phyloP scores from a whole-genome alignment of 2,329 filamentous ascomycete genomes.

The Fusarium sp. region DNA sequence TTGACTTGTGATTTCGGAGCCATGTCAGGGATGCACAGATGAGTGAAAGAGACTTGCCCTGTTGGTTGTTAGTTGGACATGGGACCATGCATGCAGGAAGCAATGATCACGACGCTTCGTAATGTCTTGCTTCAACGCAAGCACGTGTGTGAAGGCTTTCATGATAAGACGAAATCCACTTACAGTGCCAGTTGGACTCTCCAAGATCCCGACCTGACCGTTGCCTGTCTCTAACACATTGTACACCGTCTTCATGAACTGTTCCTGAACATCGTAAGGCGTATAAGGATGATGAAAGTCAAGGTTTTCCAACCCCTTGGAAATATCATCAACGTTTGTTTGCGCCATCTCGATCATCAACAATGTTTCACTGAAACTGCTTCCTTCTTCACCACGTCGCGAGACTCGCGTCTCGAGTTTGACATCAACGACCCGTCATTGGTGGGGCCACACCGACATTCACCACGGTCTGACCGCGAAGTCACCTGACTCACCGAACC shows the following conservation, averaged over 20 bases:
- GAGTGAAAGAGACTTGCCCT: slow-evolving; percentile 91
- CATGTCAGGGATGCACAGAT: slow-evolving; percentile 92
- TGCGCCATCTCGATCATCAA: slow-evolving; percentile 33
- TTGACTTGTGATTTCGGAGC: slow-evolving; percentile 84
- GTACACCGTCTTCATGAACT: slow-evolving; percentile 90
- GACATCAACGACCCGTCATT: slow-evolving; percentile 19
- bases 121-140: background rate
- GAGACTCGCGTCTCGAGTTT: slow-evolving; percentile 25
- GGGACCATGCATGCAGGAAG: too few species aligned
- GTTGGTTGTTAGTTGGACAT: slow-evolving; percentile 15
- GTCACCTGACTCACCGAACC: slow-evolving; percentile 47
- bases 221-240: slow-evolving; percentile 76
- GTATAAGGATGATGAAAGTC: slow-evolving; percentile 89
- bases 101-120: background rate
- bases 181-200: slow-evolving; percentile 88
- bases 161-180: slow-evolving; percentile 29
- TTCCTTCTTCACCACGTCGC: slow-evolving; percentile 1
- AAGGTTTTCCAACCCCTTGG: slow-evolving; percentile 46
- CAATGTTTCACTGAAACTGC: background rate
- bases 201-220: slow-evolving; percentile 87
- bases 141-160: background rate
- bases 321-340: slow-evolving; percentile 29
- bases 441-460: slow-evolving; percentile 33
- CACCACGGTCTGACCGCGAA: slow-evolving; percentile 36
- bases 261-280: slow-evolving; percentile 86